Conservation (phyloP, 345 rosid species). For the Murraya koenigii region DNA sequence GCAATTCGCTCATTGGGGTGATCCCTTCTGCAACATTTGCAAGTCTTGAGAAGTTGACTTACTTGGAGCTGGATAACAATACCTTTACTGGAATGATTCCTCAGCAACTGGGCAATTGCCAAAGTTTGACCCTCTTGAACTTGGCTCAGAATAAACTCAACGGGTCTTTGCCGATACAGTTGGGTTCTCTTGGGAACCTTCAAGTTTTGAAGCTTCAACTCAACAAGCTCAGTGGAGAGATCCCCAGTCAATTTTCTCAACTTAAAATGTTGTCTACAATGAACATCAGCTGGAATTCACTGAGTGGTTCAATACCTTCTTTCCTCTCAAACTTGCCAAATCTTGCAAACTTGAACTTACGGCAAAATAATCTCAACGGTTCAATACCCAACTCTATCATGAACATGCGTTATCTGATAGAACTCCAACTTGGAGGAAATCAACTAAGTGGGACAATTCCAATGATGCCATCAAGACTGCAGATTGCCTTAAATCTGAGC, state of each 20-base stretch:
- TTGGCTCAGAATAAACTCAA: constrained; percentile 51
- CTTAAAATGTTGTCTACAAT: constrained; percentile 33
- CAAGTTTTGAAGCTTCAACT: constrained; percentile 56
- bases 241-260: constrained; percentile 36
- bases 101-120: constrained; percentile 35
- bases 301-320: constrained; percentile 59
- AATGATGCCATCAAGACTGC: constrained; percentile 51
- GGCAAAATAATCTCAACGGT: constrained; percentile 54
- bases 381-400: constrained; percentile 44
- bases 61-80: constrained; percentile 75
- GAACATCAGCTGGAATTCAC: constrained; percentile 54
- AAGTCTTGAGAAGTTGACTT: constrained; percentile 33
- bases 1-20: constrained; percentile 40
- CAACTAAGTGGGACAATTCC: constrained; percentile 55
- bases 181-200: constrained; percentile 44
- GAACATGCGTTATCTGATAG: constrained; percentile 39
- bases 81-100: constrained; percentile 48
- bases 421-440: constrained; percentile 75
- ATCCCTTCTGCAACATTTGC: constrained; percentile 35
- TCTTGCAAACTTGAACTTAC: constrained; percentile 48
- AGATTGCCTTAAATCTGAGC: constrained; percentile 75
- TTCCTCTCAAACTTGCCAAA: constrained; percentile 38
- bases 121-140: constrained; percentile 49
- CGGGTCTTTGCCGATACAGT: constrained; percentile 38
- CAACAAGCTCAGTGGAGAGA: constrained; percentile 51